Base-by-base conservation (phyloP, 2,329 filamentous ascomycete genomes). In the Fusarium sp. region DNA sequence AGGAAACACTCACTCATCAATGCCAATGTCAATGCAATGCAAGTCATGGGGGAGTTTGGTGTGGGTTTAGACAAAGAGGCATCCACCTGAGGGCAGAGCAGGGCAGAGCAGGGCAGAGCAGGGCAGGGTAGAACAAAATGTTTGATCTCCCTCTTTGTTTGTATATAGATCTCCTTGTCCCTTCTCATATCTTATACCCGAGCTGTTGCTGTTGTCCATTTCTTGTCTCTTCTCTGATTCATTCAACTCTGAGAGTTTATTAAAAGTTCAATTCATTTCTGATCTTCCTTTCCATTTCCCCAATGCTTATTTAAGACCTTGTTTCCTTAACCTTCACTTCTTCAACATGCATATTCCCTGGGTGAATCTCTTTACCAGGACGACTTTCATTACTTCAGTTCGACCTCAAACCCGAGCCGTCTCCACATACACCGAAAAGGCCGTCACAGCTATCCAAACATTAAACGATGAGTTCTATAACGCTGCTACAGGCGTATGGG, bases 381-480 rank as follows among this genome's bases (percentile, higher is more conserved):
- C 70, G 24, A 65, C 62, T 42, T 62, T 74, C 35, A 26, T 66
- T 39, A 41, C 60, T 39, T 71, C 73, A 33, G 41, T 57, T 39
- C 66, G 59, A 38, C 58, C 56, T 20, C 52, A 63, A 47, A 69
- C 71, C 35, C 68, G 69, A 46, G 63, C 58, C 49, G 23, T 66
- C 46, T 29, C 73, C 12, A 50, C 43, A 46, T 84, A 84, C 70
- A 73, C 76, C 12, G 66, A 68, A 16, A 71, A 79, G 53, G 72
- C 82, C 6, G 70, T 74, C 6, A 55, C 69, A 18, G 78, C 79
- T 8, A 79, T 82, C 39, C 68, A 79, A 35, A 75, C 82, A 8
- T 81, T 92, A 3, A 88, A 91, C 70, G 63, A 69, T 5, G 69
- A 77, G 18, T 92, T 87, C 85, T 92, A 92, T 76, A 85, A 90